A percentile compares a stretch with the other conserved stretches of the same genome.
phyloP scores from a whole-genome alignment of 2,329 filamentous ascomycete species.

The Zelopaecilomyces penicillatus region DNA sequence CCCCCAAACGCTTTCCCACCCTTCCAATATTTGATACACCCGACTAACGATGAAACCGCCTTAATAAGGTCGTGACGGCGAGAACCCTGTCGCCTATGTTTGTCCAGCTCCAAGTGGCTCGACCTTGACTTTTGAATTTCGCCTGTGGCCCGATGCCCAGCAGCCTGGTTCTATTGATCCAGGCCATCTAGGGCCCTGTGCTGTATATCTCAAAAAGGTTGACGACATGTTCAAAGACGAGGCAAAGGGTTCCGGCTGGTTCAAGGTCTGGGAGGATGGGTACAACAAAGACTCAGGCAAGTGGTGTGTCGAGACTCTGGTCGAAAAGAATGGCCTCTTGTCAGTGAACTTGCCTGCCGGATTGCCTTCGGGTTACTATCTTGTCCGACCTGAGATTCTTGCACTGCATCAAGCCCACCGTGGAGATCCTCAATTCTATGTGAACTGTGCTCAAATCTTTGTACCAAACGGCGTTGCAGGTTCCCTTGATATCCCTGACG shows the following conservation, averaged over 20 bases:
- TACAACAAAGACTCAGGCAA: constrained; percentile 46
- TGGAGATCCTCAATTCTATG: constrained; percentile 62
- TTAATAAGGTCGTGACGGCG: constrained; percentile 33
- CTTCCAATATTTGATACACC: no score
- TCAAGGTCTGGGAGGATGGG: constrained; percentile 67
- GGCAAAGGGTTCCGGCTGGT: constrained; percentile 61
- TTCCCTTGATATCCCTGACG: constrained; percentile 37
- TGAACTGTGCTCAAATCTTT: constrained; percentile 64
- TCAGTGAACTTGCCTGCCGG: constrained; percentile 53
- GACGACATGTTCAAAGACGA: constrained; percentile 42
- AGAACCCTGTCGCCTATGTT: constrained; percentile 36
- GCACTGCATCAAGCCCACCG: constrained; percentile 56
- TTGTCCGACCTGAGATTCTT: constrained; percentile 62
- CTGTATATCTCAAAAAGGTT: constrained; percentile 67
- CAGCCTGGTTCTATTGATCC: constrained; percentile 48
- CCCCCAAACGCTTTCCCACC: neutral
- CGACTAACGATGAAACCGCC: constrained; percentile 4
- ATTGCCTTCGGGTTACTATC: constrained; percentile 58
- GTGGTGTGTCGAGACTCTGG: constrained; percentile 66
- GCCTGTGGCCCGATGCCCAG: constrained; percentile 48
- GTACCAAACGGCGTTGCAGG: constrained; percentile 40
- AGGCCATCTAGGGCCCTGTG: constrained; percentile 60
- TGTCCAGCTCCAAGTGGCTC: constrained; percentile 43
- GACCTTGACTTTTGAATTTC: constrained; percentile 59
- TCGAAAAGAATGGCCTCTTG: constrained; percentile 54